These are phyloP conservation scores for Neoboletus subvelutipes DNA, from an alignment of 768 basidiomycete species.

Conservation along the genomic window DNA sequence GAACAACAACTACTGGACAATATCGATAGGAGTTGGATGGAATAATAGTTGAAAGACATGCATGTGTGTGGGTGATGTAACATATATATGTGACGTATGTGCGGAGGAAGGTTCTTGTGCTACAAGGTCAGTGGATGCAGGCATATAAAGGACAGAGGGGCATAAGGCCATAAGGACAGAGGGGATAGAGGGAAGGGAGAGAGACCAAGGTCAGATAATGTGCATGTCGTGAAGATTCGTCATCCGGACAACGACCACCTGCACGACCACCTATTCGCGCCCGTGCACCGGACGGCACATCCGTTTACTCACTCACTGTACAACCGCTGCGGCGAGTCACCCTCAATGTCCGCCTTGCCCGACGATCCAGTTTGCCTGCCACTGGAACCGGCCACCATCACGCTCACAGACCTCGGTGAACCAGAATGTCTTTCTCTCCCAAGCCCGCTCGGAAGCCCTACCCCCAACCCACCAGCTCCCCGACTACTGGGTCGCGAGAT, in stretches of 20 bases:
- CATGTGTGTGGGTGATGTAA: conserved; percentile 9
- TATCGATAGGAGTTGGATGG: not conserved
- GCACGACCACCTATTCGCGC: not conserved
- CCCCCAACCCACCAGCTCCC: conserved; percentile 5
- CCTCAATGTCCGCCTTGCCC: conserved; percentile 36
- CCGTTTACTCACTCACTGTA: conserved; percentile 5
- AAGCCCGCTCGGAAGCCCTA: conserved; percentile 15
- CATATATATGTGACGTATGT: conserved; percentile 9
- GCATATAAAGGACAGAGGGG: not conserved
- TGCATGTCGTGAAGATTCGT: not conserved
- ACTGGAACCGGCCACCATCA: conserved; percentile 16
- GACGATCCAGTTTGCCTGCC: conserved; percentile 38
- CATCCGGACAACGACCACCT: not conserved
- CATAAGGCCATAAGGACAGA: not conserved
- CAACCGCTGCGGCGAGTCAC: conserved; percentile 19
- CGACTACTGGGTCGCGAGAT: conserved; percentile 12
- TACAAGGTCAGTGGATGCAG: conserved; percentile 4
- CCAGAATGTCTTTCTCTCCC: conserved; percentile 27
- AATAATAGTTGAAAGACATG: conserved; percentile 1
- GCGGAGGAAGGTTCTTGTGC: conserved; percentile 9
- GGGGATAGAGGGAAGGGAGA: not conserved
- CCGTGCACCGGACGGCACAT: not conserved
- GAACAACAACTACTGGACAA: not conserved
- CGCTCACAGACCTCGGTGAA: conserved; percentile 34
- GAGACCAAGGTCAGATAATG: not conserved